phyloP scores from a whole-genome alignment of 441 rosid species.

The Erodium texanum region DNA sequence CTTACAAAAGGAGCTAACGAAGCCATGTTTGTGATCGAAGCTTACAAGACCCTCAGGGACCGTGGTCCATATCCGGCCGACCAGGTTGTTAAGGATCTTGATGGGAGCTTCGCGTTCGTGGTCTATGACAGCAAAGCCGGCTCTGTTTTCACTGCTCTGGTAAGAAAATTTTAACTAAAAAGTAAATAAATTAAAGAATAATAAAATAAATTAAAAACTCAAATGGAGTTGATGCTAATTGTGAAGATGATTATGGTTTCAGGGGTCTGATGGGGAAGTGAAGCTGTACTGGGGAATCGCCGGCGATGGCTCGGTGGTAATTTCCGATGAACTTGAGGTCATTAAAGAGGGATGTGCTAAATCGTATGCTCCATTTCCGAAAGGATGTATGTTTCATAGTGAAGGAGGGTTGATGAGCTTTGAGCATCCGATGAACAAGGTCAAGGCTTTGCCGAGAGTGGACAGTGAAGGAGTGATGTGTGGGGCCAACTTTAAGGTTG shows the following conservation, averaged over 20 bases:
- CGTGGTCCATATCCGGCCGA: slow-evolving; percentile 94
- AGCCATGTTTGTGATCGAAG: slow-evolving; percentile 71
- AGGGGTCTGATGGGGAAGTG: slow-evolving; percentile 68
- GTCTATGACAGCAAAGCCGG: slow-evolving; percentile 63
- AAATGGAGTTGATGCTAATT: too few relatives aligned
- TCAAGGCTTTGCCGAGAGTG: slow-evolving; percentile 80
- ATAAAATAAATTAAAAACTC: too few relatives aligned
- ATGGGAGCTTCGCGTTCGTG: slow-evolving; percentile 75
- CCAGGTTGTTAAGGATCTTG: slow-evolving; percentile 74
- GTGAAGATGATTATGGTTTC: neutral
- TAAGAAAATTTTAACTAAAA: slow-evolving; percentile 1
- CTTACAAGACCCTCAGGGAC: slow-evolving; percentile 77
- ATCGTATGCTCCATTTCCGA: slow-evolving; percentile 83
- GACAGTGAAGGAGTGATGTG: slow-evolving; percentile 82
- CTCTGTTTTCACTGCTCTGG: slow-evolving; percentile 70
- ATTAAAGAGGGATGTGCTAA: slow-evolving; percentile 81
- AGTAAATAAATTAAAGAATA: too few relatives aligned
- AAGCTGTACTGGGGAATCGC: slow-evolving; percentile 77
- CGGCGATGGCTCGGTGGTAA: slow-evolving; percentile 69
- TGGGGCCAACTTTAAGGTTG: slow-evolving; percentile 76
- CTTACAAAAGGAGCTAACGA: slow-evolving; percentile 58
- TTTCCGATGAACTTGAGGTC: slow-evolving; percentile 56
- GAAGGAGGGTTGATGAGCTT: slow-evolving; percentile 80
- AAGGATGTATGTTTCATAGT: slow-evolving; percentile 88
- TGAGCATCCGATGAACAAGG: slow-evolving; percentile 65